Conservation (phyloP, 306 rosid genomes). For the Casuarina cunninghamiana region DNA sequence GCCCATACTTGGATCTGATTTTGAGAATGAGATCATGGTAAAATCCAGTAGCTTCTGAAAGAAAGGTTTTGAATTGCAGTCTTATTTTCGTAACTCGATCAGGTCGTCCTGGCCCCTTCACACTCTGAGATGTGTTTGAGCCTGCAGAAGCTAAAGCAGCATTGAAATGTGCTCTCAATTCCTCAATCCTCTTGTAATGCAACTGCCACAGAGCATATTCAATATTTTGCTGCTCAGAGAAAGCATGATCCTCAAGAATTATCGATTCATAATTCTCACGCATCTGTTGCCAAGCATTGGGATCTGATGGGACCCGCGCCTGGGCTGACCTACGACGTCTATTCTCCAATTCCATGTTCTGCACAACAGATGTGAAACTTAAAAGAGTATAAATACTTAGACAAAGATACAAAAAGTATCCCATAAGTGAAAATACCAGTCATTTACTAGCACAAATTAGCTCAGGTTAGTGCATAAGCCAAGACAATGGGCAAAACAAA, state of each 20-base stretch:
- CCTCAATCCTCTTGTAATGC: conserved; percentile 93
- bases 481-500: not conserved
- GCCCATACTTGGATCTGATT: conserved; percentile 85
- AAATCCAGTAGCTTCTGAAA: conserved; percentile 95
- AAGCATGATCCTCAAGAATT: conserved; percentile 87
- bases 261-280: conserved; percentile 95
- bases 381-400: not conserved
- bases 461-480: conserved; percentile 9
- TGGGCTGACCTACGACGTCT: conserved; percentile 77
- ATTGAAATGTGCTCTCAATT: conserved; percentile 67
- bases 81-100: conserved; percentile 76
- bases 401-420: not conserved
- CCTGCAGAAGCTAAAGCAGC: conserved; percentile 59
- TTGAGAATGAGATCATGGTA: conserved; percentile 92
- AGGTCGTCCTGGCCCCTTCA: conserved; percentile 63
- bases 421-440: not conserved
- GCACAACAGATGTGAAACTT: conserved; percentile 14
- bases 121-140: conserved; percentile 67
- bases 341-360: conserved; percentile 83
- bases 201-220: conserved; percentile 91
- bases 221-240: conserved; percentile 79
- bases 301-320: conserved; percentile 90
- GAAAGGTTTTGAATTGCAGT: conserved; percentile 89
- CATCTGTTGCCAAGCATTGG: conserved; percentile 89
- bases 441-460: not conserved